phyloP scores from a whole-genome alignment of 2,329 filamentous ascomycete genomes.

The Fusarium sp. region DNA sequence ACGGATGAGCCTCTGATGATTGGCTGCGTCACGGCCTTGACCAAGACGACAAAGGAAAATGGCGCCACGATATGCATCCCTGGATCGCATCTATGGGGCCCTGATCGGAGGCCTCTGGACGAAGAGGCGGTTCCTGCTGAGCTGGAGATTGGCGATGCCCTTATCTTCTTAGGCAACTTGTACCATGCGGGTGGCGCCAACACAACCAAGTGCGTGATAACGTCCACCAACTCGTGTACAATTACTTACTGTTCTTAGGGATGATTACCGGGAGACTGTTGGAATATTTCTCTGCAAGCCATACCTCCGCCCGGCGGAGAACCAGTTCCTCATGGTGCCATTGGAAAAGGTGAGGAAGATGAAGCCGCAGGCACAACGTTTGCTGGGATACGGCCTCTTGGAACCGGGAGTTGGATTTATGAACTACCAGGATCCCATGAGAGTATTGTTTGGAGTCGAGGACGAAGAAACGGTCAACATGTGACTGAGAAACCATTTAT shows the following conservation, averaged over 20 bases:
- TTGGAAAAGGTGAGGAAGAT: slow-evolving; percentile 15
- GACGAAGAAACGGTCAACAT: slow-evolving; percentile 26
- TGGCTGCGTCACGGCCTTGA: slow-evolving; percentile 46
- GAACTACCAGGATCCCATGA: slow-evolving; percentile 32
- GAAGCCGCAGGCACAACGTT: slow-evolving; percentile 19
- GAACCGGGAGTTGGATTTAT: slow-evolving; percentile 20
- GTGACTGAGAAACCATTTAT: not conserved
- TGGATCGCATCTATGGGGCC: slow-evolving; percentile 54
- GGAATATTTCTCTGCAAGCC: slow-evolving; percentile 29
- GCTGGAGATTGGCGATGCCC: slow-evolving; percentile 53
- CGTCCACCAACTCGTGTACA: too few species aligned
- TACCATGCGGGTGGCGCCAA: slow-evolving; percentile 57
- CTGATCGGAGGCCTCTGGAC: slow-evolving; percentile 49
- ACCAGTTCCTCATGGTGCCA: slow-evolving; percentile 28
- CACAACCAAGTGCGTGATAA: slow-evolving; percentile 35
- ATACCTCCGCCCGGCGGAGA: slow-evolving; percentile 20
- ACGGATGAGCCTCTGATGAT: slow-evolving; percentile 22
- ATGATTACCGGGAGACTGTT: slow-evolving; percentile 20
- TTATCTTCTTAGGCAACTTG: slow-evolving; percentile 53
- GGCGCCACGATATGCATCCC: slow-evolving; percentile 57
- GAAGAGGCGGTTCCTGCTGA: slow-evolving; percentile 54
- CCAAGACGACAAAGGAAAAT: slow-evolving; percentile 55
- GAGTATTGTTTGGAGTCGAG: slow-evolving; percentile 21
- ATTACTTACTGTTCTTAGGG: not conserved
- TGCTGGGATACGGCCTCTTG: slow-evolving; percentile 21